Evolutionary conservation across 306 rosid species (phyloP).

Genomic region (Malus orientalis): DNA sequence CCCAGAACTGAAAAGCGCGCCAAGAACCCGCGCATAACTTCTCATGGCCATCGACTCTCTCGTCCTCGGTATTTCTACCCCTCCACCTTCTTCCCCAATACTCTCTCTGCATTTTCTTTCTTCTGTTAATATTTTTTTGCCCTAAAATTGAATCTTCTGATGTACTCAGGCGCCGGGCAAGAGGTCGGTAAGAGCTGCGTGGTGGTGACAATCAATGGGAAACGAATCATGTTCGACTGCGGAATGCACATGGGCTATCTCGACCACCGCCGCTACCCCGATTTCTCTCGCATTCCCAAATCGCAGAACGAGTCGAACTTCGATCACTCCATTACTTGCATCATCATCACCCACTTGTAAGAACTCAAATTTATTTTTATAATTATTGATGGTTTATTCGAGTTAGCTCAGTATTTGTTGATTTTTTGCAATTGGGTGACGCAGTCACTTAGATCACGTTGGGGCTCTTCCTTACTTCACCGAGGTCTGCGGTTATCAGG

Average conservation of each 20-base stretch:
- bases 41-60: conserved; percentile 61
- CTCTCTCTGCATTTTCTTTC: not conserved
- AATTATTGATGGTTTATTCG: not conserved
- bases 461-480: conserved; percentile 90
- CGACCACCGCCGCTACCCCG: conserved; percentile 76
- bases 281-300: conserved; percentile 53
- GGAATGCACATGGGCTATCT: conserved; percentile 78
- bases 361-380: not conserved
- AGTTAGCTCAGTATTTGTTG: not conserved
- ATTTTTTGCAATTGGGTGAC: conserved; percentile 2
- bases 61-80: conserved; percentile 42
- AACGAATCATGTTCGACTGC: conserved; percentile 90
- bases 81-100: not conserved
- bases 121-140: not conserved
- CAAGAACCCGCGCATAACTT: not conserved
- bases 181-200: conserved; percentile 95
- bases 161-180: conserved; percentile 78
- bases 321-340: conserved; percentile 47
- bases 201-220: conserved; percentile 73
- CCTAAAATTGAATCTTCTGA: not conserved
- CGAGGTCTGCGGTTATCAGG: conserved; percentile 73
- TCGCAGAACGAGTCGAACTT: conserved; percentile 16
- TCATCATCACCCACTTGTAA: conserved; percentile 88
- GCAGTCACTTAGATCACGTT: conserved; percentile 82
- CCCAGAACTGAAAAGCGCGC: conserved; percentile 14